Conservation (phyloP, 495 filamentous ascomycete species). For the Xylaria telfairii region DNA sequence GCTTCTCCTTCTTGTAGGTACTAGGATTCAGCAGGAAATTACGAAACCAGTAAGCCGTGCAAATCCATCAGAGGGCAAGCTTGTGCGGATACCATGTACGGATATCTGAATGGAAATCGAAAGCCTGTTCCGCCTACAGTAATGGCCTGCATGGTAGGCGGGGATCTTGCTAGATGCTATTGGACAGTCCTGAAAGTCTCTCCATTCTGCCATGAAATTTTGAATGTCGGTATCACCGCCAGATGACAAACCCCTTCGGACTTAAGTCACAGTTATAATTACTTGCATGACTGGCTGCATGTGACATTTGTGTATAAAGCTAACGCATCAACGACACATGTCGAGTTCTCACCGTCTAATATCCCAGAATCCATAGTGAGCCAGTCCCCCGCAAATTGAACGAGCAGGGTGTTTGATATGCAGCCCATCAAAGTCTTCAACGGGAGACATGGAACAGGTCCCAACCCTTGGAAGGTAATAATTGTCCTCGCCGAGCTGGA, state of each 20-base stretch:
- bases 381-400: neutral
- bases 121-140: neutral
- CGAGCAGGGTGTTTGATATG: constrained; percentile 11
- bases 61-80: neutral
- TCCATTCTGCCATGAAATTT: neutral
- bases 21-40: neutral
- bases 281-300: neutral
- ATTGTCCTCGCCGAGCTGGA: constrained; percentile 66
- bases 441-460: constrained; percentile 51
- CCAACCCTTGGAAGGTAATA: constrained; percentile 71
- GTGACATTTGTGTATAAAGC: neutral
- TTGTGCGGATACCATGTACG: neutral
- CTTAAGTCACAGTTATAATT: neutral
- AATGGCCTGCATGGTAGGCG: neutral
- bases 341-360: neutral
- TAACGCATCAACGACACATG: neutral
- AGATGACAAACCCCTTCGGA: constrained; percentile 6
- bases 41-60: neutral
- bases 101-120: neutral
- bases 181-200: neutral
- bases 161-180: neutral
- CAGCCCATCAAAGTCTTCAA: constrained; percentile 35
- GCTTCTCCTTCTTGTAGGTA: neutral
- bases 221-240: neutral
- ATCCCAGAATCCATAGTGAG: neutral